Conservation (phyloP, 371 early-diverging fungal genomes). For the Mucor mucedo region DNA sequence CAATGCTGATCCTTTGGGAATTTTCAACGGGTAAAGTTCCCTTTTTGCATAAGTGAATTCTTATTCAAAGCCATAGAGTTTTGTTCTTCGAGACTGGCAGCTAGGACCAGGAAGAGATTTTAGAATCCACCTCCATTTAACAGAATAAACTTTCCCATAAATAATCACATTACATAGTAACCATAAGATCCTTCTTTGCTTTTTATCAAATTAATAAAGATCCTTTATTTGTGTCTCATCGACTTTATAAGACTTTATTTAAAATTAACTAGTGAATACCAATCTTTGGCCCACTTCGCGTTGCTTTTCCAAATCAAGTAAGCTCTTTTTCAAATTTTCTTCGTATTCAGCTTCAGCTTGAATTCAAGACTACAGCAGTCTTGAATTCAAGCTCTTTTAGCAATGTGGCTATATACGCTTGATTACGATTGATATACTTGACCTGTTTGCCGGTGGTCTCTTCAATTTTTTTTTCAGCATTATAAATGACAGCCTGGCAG, state of each 20-base stretch:
- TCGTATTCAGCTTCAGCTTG: constrained; percentile 14
- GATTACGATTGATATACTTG: neutral
- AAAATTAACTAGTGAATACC: too few relatives aligned
- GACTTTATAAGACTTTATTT: too few relatives aligned
- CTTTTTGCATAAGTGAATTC: constrained; percentile 21
- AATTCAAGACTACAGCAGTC: constrained; percentile 4
- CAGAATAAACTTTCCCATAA: constrained; percentile 1
- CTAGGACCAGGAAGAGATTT: too few relatives aligned
- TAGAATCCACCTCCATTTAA: too few relatives aligned
- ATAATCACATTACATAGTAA: constrained; percentile 5
- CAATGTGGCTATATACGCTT: constrained; percentile 11
- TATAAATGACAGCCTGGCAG: constrained; percentile 2
- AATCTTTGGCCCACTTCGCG: constrained; percentile 8
- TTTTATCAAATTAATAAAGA: too few relatives aligned
- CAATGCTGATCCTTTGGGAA: neutral
- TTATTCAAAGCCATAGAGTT: constrained; percentile 27
- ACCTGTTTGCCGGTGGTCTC: constrained; percentile 7
- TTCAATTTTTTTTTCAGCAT: constrained; percentile 3
- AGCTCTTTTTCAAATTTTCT: constrained; percentile 10
- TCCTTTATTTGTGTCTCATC: too few relatives aligned
- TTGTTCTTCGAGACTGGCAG: constrained; percentile 22
- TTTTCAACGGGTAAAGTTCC: constrained; percentile 15
- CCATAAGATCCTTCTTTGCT: too few relatives aligned
- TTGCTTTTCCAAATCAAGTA: constrained; percentile 7
- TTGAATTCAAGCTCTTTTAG: constrained; percentile 13